Percentiles rank a stretch among this genome's conserved stretches.
These are phyloP conservation scores for Cyberlindnera maclurae DNA, from an alignment of 805 yeast species.

Conservation along the genomic window DNA sequence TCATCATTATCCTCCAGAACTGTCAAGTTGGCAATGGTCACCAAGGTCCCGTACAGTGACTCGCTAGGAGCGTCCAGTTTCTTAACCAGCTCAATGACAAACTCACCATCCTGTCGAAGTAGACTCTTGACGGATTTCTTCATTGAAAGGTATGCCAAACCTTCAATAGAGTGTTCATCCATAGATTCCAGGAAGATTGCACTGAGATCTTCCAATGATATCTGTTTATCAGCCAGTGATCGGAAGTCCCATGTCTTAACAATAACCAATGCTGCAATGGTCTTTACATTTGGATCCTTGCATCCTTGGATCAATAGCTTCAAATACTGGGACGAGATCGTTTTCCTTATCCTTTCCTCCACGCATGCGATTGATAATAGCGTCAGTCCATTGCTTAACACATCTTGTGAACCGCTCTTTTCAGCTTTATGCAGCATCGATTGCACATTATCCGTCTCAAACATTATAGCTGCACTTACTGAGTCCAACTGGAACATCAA, in stretches of 20 bases:
- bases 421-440: constrained; percentile 16
- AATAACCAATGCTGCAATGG: constrained; percentile 38
- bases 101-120: constrained; percentile 24
- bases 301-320: constrained; percentile 33
- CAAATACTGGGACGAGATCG: constrained; percentile 38
- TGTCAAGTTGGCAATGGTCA: constrained; percentile 28
- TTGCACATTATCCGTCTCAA: constrained; percentile 24
- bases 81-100: constrained; percentile 26
- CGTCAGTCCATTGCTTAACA: constrained; percentile 24
- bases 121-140: constrained; percentile 30
- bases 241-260: constrained; percentile 49
- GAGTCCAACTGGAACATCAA: constrained; percentile 13
- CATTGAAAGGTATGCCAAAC: constrained; percentile 42
- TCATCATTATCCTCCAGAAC: constrained; percentile 21
- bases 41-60: constrained; percentile 26
- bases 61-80: constrained; percentile 15
- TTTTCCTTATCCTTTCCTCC: constrained; percentile 41
- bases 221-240: constrained; percentile 25
- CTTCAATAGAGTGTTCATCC: constrained; percentile 32
- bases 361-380: constrained; percentile 42
- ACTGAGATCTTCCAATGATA: constrained; percentile 27
- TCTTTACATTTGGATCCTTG: constrained; percentile 20
- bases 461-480: constrained; percentile 11
- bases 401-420: constrained; percentile 2
- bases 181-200: constrained; percentile 22